Conservation (phyloP, 129 eudicot genomes). For the Centrapalus pauciflorus region DNA sequence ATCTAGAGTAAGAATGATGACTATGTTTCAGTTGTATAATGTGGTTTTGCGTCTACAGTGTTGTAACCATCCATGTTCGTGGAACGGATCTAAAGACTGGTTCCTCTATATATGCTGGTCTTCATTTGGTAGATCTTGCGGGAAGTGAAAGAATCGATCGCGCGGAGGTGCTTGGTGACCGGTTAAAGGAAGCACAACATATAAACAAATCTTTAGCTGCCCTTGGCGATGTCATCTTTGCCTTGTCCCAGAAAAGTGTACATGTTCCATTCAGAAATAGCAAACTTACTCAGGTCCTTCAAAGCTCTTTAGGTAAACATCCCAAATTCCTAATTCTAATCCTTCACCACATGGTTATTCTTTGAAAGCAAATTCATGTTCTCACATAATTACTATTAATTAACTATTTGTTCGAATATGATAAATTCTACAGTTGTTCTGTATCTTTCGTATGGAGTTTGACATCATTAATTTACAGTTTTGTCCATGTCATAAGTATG, state of each 20-base stretch:
- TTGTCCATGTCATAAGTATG: neutral
- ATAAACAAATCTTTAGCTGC: conserved; percentile 96
- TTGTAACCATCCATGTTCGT: conserved; percentile 69
- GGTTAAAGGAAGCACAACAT: conserved; percentile 93
- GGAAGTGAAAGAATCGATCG: conserved; percentile 97
- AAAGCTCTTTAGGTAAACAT: conserved; percentile 74
- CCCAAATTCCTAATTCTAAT: conserved; percentile 1
- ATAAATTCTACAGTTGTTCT: neutral
- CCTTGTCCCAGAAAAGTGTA: conserved; percentile 67
- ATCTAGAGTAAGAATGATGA: neutral
- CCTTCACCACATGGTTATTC: neutral
- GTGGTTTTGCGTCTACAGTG: conserved; percentile 28
- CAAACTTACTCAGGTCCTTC: conserved; percentile 99
- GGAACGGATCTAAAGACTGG: conserved; percentile 74
- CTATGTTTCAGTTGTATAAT: neutral
- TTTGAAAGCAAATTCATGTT: too few relatives aligned
- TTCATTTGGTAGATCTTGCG: conserved; percentile 96
- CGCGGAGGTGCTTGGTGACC: conserved; percentile 85
- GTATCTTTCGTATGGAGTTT: neutral
- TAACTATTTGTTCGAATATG: neutral
- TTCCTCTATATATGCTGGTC: conserved; percentile 59
- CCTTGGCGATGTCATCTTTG: conserved; percentile 85
- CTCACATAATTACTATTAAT: neutral
- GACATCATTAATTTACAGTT: neutral
- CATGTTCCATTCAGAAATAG: conserved; percentile 96